These are phyloP conservation scores for Sextonia rubra DNA, from an alignment of 164 flowering plant genomes.

Conservation along the genomic window DNA sequence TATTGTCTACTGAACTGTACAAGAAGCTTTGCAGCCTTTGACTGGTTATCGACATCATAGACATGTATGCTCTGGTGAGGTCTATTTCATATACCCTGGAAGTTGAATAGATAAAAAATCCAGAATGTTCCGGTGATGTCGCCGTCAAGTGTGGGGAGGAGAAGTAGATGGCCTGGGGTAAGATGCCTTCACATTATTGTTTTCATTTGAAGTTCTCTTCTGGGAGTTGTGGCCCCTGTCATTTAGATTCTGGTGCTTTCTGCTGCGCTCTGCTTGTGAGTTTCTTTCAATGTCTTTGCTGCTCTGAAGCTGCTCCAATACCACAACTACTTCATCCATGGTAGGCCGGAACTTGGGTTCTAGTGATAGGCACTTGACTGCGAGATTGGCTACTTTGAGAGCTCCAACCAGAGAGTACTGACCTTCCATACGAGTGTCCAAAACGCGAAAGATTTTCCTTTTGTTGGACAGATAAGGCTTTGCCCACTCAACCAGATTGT, in stretches of 20 bases:
- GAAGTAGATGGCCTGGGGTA: constrained; percentile 45
- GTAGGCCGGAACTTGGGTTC: constrained; percentile 67
- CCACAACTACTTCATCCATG: constrained; percentile 55
- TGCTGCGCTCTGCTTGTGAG: constrained; percentile 9
- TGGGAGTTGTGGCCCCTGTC: constrained; percentile 12
- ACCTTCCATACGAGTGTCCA: constrained; percentile 63
- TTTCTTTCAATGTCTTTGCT: constrained; percentile 17
- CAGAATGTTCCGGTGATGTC: neutral
- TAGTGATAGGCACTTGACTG: constrained; percentile 54
- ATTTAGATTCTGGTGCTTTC: constrained; percentile 9
- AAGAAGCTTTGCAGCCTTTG: neutral
- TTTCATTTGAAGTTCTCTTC: constrained; percentile 18
- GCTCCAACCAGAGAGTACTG: constrained; percentile 48
- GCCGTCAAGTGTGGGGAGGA: constrained; percentile 17
- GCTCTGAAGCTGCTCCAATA: constrained; percentile 58
- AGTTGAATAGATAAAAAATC: neutral
- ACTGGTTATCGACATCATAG: neutral
- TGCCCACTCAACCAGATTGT: constrained; percentile 77
- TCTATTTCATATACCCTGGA: neutral
- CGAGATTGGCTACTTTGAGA: constrained; percentile 43
- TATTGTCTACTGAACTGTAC: neutral
- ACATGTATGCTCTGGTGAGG: neutral
- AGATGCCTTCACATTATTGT: constrained; percentile 11
- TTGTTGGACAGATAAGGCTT: constrained; percentile 59
- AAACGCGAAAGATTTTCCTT: constrained; percentile 45